Conservation (phyloP, 2,329 filamentous ascomycete species). For the Mollisia scopiformis region DNA sequence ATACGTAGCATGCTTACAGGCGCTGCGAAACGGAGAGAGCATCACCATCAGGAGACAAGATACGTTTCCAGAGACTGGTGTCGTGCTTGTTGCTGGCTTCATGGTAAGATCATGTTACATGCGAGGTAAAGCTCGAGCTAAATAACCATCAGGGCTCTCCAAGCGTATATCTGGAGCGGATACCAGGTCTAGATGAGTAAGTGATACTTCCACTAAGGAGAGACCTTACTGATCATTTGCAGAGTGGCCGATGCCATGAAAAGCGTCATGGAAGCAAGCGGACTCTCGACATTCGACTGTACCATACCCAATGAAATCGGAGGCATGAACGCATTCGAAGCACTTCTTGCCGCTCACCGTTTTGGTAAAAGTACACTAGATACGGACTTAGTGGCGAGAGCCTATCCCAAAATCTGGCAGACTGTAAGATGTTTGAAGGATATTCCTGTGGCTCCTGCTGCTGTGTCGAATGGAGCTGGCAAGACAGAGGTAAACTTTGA, state of each 20-base stretch:
- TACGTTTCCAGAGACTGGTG: slow-evolving; percentile 33
- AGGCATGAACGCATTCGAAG: slow-evolving; percentile 57
- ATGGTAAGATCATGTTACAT: slow-evolving; percentile 28
- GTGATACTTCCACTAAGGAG: neutral
- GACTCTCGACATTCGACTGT: slow-evolving; percentile 42
- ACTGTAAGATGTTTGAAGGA: slow-evolving; percentile 35
- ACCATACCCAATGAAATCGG: slow-evolving; percentile 68
- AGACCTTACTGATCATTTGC: slow-evolving; percentile 7
- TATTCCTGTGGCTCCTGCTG: slow-evolving; percentile 31
- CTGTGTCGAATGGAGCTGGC: slow-evolving; percentile 30
- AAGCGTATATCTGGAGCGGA: slow-evolving; percentile 35
- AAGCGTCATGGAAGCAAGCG: slow-evolving; percentile 26
- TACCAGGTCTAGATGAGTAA: slow-evolving; percentile 34
- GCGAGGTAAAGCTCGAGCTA: neutral
- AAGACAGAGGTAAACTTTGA: slow-evolving; percentile 18
- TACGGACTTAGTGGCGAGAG: slow-evolving; percentile 35
- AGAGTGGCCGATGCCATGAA: slow-evolving; percentile 35
- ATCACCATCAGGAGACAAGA: slow-evolving; percentile 32
- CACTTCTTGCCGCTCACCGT: slow-evolving; percentile 31
- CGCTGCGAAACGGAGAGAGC: slow-evolving; percentile 28
- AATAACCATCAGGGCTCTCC: slow-evolving; percentile 31
- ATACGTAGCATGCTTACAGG: slow-evolving; percentile 45
- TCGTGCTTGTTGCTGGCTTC: slow-evolving; percentile 32
- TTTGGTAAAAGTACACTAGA: slow-evolving; percentile 32
- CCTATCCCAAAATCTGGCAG: slow-evolving; percentile 36